Evolutionary conservation across 495 filamentous ascomycete species (phyloP), one percentile per base, ranked within the genome.

Genomic region (Apodospora peruviana): DNA sequence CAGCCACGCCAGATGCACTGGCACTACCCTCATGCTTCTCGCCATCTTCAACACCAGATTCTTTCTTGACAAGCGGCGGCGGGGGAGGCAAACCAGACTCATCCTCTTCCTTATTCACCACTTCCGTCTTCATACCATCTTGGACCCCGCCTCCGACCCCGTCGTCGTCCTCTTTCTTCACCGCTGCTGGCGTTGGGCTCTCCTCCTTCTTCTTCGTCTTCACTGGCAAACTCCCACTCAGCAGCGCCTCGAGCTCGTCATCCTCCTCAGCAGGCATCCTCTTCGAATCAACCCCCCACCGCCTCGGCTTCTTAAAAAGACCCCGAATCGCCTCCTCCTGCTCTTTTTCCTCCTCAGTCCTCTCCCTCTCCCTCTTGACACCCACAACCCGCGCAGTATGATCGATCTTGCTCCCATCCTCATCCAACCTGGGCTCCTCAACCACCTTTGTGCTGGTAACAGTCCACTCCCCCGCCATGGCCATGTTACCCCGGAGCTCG

Each of bases 401-500:
- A 17, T 77, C 69, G 41, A 48, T 32, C 57, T 51, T 44, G 45
- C 62, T 60, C 35, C 58, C 23, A 5, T 55, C 54, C 12, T 45
- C 47, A 23, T 59, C 61, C 10, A 34, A 43, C 5, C 60, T 43
- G n/a, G n/a, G n/a, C 2, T 66, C 54, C 14, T 60, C 17, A 21
- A 76, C 57, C 14, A 73, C 59, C 50, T 69, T 65, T 60, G 83
- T 79, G 2, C 78, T 76, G 1, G 87, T 78, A 5, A 84, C 85
- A 58, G 87, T 77, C 93, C 93, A 99, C 39, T 93, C 86, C 18
- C 93, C 89, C n/a, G 83, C 83, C 72, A 96, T 77, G 4, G 90
- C 90, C 81, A 96, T 83, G 46, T 90, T 85, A 5, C 73, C 67
- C 43, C 89, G 73, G 54, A 83, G 82, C 57, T 91, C 85, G 23